Evolutionary conservation across 768 basidiomycete species (phyloP).

Genomic region (Russula compacta): DNA sequence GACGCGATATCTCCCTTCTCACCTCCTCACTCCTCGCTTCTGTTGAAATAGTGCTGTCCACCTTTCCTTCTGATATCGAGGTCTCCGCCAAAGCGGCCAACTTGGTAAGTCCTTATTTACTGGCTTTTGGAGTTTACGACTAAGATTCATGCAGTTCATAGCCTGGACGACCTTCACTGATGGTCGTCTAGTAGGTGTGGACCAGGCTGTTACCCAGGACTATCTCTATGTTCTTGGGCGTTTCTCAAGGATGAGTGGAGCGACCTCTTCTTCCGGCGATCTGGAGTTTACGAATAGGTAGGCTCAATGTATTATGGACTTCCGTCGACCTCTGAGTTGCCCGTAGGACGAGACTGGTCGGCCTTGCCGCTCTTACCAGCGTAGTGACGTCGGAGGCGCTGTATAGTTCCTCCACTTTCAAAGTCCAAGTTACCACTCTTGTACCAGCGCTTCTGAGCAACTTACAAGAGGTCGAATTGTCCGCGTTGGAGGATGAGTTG

Average conservation of each 20-base stretch:
- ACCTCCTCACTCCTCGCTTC: constrained; percentile 61
- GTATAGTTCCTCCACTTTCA: constrained; percentile 65
- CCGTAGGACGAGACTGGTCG: constrained; percentile 71
- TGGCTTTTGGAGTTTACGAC: not conserved
- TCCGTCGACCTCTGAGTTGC: not conserved
- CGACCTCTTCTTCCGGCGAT: constrained; percentile 42
- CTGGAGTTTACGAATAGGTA: constrained; percentile 70
- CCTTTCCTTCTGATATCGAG: constrained; percentile 59
- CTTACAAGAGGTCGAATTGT: constrained; percentile 52
- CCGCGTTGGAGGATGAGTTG: constrained; percentile 60
- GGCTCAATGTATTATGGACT: constrained; percentile 4
- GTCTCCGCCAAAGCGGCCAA: constrained; percentile 69
- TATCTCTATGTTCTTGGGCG: constrained; percentile 60
- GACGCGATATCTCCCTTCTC: constrained; percentile 69
- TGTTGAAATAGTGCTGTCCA: constrained; percentile 46
- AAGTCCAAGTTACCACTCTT: constrained; percentile 59
- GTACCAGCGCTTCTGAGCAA: constrained; percentile 63
- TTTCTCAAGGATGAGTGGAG: constrained; percentile 55
- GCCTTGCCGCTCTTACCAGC: constrained; percentile 72
- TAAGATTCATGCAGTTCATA: constrained; percentile 52
- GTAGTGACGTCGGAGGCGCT: constrained; percentile 80
- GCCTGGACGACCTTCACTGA: constrained; percentile 91
- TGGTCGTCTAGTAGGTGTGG: constrained; percentile 72
- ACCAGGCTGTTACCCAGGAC: constrained; percentile 54
- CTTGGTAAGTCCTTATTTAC: constrained; percentile 45